phyloP scores from a whole-genome alignment of 495 filamentous ascomycete species.

The Rhizodiscina lignyota region DNA sequence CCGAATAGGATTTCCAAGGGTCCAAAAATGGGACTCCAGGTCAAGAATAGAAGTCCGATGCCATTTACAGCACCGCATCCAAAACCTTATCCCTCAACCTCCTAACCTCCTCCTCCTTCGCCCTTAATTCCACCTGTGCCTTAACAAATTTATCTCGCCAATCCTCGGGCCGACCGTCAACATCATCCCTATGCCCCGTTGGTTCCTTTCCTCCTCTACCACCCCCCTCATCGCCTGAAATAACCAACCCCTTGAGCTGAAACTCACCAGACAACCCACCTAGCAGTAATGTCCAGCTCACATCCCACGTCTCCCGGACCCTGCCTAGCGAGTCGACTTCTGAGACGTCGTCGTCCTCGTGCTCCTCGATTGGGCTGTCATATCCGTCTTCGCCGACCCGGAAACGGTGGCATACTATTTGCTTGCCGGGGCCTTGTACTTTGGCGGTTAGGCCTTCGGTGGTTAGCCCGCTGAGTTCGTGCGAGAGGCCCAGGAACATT shows the following conservation, averaged over 20 bases:
- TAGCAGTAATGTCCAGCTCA: conserved; percentile 20
- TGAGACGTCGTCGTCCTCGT: not conserved
- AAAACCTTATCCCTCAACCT: conserved; percentile 3
- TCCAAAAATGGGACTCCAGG: no score
- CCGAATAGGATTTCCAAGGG: no score
- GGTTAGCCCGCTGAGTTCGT: not conserved
- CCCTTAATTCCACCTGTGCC: conserved; percentile 2
- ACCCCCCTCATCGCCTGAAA: conserved; percentile 30
- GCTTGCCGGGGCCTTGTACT: conserved; percentile 10
- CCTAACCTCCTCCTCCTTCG: conserved; percentile 1
- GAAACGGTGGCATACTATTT: conserved; percentile 17
- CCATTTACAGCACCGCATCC: conserved; percentile 2
- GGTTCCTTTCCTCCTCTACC: conserved; percentile 14
- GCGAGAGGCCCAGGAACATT: not conserved
- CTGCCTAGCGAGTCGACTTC: not conserved
- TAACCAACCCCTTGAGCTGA: conserved; percentile 17
- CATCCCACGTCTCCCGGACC: conserved; percentile 6
- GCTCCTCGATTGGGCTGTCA: conserved; percentile 11
- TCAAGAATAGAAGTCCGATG: no score
- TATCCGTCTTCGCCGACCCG: conserved; percentile 20
- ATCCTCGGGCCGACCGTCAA: conserved; percentile 22
- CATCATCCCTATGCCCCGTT: conserved; percentile 24
- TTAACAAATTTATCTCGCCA: conserved; percentile 1
- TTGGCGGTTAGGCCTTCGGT: not conserved
- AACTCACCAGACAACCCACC: conserved; percentile 20